Evolutionary conservation across 345 rosid genomes (phyloP).

Genomic region (Citrus reticulata): DNA sequence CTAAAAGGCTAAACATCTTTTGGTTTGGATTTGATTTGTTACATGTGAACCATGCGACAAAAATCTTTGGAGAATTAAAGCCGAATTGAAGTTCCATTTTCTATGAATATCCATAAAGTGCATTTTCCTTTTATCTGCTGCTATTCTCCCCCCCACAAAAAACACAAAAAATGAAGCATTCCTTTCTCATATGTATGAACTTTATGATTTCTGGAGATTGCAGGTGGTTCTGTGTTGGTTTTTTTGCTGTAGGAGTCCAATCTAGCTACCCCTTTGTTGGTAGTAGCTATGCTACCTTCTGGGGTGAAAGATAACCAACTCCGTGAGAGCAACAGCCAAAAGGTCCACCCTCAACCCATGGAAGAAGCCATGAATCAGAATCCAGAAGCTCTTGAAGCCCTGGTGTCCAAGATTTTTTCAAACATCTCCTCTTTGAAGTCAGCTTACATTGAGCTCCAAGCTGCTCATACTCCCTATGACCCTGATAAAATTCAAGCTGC

Average conservation of each 20-base stretch:
- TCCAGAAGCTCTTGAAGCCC: slow-evolving; percentile 72
- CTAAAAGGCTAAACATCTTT: background rate
- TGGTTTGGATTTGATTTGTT: background rate
- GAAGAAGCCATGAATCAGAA: slow-evolving; percentile 68
- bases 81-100: background rate
- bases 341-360: slow-evolving; percentile 90
- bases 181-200: background rate
- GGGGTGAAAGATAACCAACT: slow-evolving; percentile 74
- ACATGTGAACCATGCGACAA: background rate
- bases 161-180: background rate
- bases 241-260: slow-evolving; percentile 9
- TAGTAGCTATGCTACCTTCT: slow-evolving; percentile 71
- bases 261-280: slow-evolving; percentile 25
- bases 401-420: slow-evolving; percentile 62
- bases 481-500: slow-evolving; percentile 87
- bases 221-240: slow-evolving; percentile 25
- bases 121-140: background rate
- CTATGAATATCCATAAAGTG: background rate
- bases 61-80: background rate
- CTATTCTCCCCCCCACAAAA: background rate
- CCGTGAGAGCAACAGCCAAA: slow-evolving; percentile 67
- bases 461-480: slow-evolving; percentile 84
- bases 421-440: slow-evolving; percentile 77
- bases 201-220: slow-evolving; percentile 8
- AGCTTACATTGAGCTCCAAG: slow-evolving; percentile 78